Conservation (phyloP, 2,329 filamentous ascomycete genomes). For the Dryadomyces sulphureus region DNA sequence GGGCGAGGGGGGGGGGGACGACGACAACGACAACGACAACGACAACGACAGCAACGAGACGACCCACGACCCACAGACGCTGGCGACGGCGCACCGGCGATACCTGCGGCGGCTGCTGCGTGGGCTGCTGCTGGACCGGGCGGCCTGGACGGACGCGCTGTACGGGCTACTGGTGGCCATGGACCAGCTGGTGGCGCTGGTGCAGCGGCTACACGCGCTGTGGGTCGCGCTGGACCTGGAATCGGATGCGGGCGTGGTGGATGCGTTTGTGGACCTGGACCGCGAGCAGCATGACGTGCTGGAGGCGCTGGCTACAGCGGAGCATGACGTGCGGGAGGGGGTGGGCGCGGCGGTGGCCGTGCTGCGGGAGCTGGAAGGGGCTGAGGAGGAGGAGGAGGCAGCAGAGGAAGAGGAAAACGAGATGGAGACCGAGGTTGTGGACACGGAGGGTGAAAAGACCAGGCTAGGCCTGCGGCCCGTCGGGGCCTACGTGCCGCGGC, state of each 20-base stretch:
- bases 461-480: conserved; percentile 21
- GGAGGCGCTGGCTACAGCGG: conserved; percentile 47
- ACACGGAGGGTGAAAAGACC: conserved; percentile 15
- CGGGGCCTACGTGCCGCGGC: conserved; percentile 50
- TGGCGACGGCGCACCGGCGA: conserved; percentile 62
- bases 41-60: conserved; percentile 20
- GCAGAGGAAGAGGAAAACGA: conserved; percentile 25
- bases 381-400: conserved; percentile 20
- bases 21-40: conserved; percentile 16
- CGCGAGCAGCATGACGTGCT: conserved; percentile 58
- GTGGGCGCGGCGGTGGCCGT: conserved; percentile 52
- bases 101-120: conserved; percentile 58
- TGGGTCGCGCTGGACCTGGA: conserved; percentile 72
- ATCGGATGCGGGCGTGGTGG: conserved; percentile 66
- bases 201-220: conserved; percentile 59
- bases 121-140: conserved; percentile 50
- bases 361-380: conserved; percentile 24
- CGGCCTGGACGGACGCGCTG: conserved; percentile 47
- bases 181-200: conserved; percentile 68
- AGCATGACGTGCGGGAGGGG: conserved; percentile 48
- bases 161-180: conserved; percentile 56
- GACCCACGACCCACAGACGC: conserved; percentile 60
- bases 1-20: conserved; percentile 11
- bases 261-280: conserved; percentile 55
- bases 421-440: conserved; percentile 16